Evolutionary conservation across 495 filamentous ascomycete genomes (phyloP).

Genomic region (Aspergillus mulundensis): DNA sequence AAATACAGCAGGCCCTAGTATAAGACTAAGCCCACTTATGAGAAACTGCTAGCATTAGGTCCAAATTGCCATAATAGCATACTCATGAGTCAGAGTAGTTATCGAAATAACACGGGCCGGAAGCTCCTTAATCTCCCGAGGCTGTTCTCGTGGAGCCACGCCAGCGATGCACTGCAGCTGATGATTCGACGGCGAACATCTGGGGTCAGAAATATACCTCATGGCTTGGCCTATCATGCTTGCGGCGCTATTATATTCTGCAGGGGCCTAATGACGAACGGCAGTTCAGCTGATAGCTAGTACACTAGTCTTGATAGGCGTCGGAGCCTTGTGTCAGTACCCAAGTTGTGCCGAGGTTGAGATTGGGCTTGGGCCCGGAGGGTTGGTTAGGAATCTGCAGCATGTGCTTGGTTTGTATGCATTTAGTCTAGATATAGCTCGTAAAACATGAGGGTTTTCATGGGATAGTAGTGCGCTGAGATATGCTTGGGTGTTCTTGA

Average conservation of each 20-base stretch:
- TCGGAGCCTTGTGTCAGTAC: conserved; percentile 3
- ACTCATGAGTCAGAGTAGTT: neutral
- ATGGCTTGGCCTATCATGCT: neutral
- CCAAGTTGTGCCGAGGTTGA: conserved; percentile 9
- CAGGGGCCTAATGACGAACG: neutral
- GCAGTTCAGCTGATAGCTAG: neutral
- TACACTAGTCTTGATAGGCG: neutral
- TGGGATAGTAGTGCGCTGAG: no score
- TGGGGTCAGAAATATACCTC: neutral
- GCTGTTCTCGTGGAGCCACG: conserved; percentile 22
- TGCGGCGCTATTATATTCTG: neutral
- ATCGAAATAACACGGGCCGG: conserved; percentile 21
- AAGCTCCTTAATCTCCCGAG: conserved; percentile 31
- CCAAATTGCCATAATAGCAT: no score
- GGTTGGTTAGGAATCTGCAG: no score
- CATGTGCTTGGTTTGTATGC: no score
- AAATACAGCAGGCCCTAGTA: no score
- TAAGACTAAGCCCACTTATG: no score
- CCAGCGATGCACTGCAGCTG: neutral
- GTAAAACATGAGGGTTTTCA: no score
- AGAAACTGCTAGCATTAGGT: no score
- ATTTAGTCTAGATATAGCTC: no score
- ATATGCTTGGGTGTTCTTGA: no score
- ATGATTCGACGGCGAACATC: conserved; percentile 2
- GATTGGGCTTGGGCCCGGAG: neutral